Percentiles rank a stretch among this genome's conserved stretches.
phyloP scores from a whole-genome alignment of 2,329 filamentous ascomycete genomes.

The Thielaviopsis musarum region DNA sequence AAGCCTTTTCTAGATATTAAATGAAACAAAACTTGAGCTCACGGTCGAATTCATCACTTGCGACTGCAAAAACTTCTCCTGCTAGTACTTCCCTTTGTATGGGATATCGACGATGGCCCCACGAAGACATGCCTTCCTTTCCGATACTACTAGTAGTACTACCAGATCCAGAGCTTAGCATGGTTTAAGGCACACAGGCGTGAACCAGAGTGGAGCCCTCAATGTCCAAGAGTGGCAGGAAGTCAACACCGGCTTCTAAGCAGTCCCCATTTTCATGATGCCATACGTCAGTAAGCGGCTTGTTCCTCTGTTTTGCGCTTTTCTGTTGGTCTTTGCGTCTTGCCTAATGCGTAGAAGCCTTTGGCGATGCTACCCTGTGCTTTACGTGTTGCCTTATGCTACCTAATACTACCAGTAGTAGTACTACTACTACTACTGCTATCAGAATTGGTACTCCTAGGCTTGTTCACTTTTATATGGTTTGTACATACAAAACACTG shows the following conservation, averaged over 20 bases:
- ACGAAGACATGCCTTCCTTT: neutral
- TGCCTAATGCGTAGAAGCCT: neutral
- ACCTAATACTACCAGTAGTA: too few species aligned
- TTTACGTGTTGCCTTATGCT: neutral
- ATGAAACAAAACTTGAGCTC: too few species aligned
- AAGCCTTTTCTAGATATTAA: neutral
- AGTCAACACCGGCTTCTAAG: constrained; percentile 13
- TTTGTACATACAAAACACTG: too few species aligned
- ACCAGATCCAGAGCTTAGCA: neutral
- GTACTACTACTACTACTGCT: too few species aligned
- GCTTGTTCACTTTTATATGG: too few species aligned
- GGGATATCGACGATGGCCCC: neutral
- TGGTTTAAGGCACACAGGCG: neutral
- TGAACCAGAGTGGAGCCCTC: neutral
- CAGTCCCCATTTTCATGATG: neutral
- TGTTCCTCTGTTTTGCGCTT: neutral
- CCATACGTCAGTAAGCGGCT: neutral
- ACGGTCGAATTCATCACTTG: neutral
- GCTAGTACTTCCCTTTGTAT: too few species aligned
- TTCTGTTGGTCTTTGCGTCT: neutral
- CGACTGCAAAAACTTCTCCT: too few species aligned
- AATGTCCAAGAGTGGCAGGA: constrained; percentile 1
- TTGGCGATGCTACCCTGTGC: neutral
- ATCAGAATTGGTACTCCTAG: too few species aligned
- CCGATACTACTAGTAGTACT: too few species aligned